Conservation (phyloP, 2,329 filamentous ascomycete species). For the Talaromyces sp. region DNA sequence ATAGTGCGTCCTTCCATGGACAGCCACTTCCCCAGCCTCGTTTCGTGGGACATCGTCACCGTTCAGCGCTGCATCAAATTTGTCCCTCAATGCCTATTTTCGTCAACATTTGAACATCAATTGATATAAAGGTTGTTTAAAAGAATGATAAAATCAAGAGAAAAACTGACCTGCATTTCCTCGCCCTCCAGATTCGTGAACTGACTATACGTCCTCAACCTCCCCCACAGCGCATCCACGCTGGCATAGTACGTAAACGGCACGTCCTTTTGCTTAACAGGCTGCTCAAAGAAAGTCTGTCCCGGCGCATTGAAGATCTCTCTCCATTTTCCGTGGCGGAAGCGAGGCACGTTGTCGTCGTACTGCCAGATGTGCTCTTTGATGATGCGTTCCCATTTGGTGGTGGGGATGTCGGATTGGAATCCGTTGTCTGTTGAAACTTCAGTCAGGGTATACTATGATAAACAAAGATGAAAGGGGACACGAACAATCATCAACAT, state of each 20-base stretch:
- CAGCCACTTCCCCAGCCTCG: constrained; percentile 54
- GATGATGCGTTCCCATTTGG: constrained; percentile 57
- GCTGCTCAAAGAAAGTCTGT: constrained; percentile 54
- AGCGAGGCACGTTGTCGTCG: constrained; percentile 57
- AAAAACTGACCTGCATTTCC: constrained; percentile 37
- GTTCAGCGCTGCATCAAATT: constrained; percentile 51
- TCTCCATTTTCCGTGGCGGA: constrained; percentile 60
- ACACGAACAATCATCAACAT: constrained; percentile 61
- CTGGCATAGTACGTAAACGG: constrained; percentile 54
- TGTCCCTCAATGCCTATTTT: constrained; percentile 38
- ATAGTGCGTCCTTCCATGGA: constrained; percentile 60
- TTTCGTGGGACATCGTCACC: constrained; percentile 35
- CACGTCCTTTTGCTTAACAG: constrained; percentile 52
- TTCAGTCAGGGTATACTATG: too few species aligned
- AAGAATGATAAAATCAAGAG: background rate
- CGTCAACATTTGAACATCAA: background rate
- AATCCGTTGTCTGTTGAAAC: constrained; percentile 56
- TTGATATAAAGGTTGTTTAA: background rate
- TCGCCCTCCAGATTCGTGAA: constrained; percentile 54
- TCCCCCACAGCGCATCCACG: constrained; percentile 57
- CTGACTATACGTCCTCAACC: constrained; percentile 62
- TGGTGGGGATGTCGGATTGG: constrained; percentile 47
- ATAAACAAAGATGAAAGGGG: background rate
- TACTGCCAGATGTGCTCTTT: constrained; percentile 54
- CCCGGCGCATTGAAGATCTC: constrained; percentile 58